A percentile compares a stretch with the other conserved stretches of the same genome.
Conservation (phyloP, 2,329 filamentous ascomycete genomes). For the Epichloe glyceriae region DNA sequence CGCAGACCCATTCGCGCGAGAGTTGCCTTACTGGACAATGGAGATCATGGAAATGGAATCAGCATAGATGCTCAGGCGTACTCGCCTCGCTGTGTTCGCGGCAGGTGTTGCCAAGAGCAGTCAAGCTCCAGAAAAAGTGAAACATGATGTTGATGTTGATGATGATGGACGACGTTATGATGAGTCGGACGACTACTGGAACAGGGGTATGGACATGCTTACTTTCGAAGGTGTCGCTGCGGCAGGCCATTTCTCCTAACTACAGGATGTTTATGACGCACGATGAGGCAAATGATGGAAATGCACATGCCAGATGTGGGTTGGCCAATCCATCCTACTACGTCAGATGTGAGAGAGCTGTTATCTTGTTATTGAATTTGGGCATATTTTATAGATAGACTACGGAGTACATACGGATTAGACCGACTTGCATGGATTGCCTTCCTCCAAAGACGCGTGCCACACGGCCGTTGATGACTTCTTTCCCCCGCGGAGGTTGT, state of each 20-base stretch:
- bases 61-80: conserved; percentile 10
- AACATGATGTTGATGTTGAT: background rate
- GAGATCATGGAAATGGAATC: conserved; percentile 39
- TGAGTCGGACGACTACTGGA: background rate
- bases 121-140: background rate
- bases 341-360: background rate
- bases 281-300: background rate
- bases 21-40: conserved; percentile 36
- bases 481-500: too few species aligned
- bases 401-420: background rate
- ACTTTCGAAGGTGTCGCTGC: background rate
- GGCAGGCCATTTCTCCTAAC: background rate
- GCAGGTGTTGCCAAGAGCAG: background rate
- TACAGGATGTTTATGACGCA: background rate
- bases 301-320: background rate
- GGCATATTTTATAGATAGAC: conserved; percentile 1
- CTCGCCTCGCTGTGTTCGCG: background rate
- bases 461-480: background rate
- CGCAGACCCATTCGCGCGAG: conserved; percentile 30
- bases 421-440: background rate
- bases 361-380: background rate
- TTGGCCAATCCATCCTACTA: background rate
- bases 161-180: background rate
- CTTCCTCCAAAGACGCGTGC: background rate
- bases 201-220: background rate